A percentile compares a stretch with the other conserved stretches of the same genome.
phyloP scores from a whole-genome alignment of 495 filamentous ascomycete genomes.

The Tricharina praecox region DNA sequence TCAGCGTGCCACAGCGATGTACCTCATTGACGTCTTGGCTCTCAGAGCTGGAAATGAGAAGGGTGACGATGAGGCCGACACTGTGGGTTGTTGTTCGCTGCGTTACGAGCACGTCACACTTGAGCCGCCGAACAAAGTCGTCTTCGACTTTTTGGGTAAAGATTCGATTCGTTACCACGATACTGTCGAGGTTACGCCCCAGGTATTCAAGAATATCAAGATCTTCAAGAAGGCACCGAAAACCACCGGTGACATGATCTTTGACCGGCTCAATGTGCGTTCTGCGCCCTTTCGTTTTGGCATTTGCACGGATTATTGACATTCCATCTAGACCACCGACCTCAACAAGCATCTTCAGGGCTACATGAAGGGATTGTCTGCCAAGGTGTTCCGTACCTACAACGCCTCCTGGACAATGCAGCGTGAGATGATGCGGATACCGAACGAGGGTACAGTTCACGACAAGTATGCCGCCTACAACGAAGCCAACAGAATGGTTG shows the following conservation, averaged over 20 bases:
- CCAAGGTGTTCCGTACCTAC: constrained; percentile 99
- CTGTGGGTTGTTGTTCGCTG: constrained; percentile 91
- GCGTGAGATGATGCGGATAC: constrained; percentile 50
- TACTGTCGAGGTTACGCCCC: constrained; percentile 66
- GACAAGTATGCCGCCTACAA: constrained; percentile 97
- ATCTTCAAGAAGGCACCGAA: constrained; percentile 96
- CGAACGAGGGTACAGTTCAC: constrained; percentile 45
- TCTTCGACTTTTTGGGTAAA: constrained; percentile 96
- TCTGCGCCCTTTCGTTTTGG: background rate
- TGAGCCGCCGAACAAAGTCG: constrained; percentile 68
- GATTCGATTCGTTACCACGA: constrained; percentile 97
- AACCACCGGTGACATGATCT: constrained; percentile 81
- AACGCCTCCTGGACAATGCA: constrained; percentile 96
- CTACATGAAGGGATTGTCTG: constrained; percentile 88
- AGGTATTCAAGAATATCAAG: constrained; percentile 96
- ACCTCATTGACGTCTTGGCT: constrained; percentile 90
- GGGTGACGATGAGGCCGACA: constrained; percentile 93
- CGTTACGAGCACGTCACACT: constrained; percentile 91
- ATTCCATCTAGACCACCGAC: constrained; percentile 46
- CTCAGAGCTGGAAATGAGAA: constrained; percentile 98
- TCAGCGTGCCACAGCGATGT: constrained; percentile 90
- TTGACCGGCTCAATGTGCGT: constrained; percentile 74
- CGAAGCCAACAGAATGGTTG: constrained; percentile 86
- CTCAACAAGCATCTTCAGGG: constrained; percentile 86
- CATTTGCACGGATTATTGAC: background rate